Evolutionary conservation across 2,329 filamentous ascomycete genomes (phyloP).

Genomic region (Corynespora cassiicola): DNA sequence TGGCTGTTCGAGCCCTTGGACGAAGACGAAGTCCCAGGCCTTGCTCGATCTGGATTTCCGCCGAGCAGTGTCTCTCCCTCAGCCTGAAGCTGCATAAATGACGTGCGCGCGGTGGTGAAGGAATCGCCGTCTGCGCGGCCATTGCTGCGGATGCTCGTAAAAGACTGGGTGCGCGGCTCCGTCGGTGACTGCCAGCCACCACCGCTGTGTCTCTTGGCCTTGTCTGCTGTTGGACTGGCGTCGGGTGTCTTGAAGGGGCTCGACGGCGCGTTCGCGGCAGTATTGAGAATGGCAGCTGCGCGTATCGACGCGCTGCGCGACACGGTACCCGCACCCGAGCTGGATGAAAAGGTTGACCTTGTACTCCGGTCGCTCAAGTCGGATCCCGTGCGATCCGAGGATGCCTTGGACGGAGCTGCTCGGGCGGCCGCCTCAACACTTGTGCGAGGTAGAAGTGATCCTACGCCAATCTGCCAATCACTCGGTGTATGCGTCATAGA

Average conservation of each 20-base stretch:
- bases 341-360: slow-evolving; percentile 51
- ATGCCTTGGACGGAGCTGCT: slow-evolving; percentile 56
- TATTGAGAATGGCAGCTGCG: slow-evolving; percentile 48
- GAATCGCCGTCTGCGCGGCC: slow-evolving; percentile 53
- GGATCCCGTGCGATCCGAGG: slow-evolving; percentile 60
- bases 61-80: slow-evolving; percentile 61
- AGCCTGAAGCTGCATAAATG: slow-evolving; percentile 56
- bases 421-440: slow-evolving; percentile 39
- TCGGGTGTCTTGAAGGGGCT: slow-evolving; percentile 44
- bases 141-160: slow-evolving; percentile 46
- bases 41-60: slow-evolving; percentile 42
- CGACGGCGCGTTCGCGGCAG: slow-evolving; percentile 16
- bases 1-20: slow-evolving; percentile 32
- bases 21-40: slow-evolving; percentile 39
- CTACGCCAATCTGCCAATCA: slow-evolving; percentile 23
- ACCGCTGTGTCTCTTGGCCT: slow-evolving; percentile 18
- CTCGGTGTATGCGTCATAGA: slow-evolving; percentile 1
- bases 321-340: slow-evolving; percentile 48
- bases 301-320: slow-evolving; percentile 54
- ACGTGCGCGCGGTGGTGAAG: slow-evolving; percentile 59
- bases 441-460: slow-evolving; percentile 15
- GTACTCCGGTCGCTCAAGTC: slow-evolving; percentile 61
- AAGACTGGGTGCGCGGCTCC: slow-evolving; percentile 33
- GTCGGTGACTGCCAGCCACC: slow-evolving; percentile 23
- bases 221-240: slow-evolving; percentile 35